These are phyloP conservation scores for Ophiosphaerella narmari DNA, from an alignment of 2,329 filamentous ascomycete species.

Conservation along the genomic window DNA sequence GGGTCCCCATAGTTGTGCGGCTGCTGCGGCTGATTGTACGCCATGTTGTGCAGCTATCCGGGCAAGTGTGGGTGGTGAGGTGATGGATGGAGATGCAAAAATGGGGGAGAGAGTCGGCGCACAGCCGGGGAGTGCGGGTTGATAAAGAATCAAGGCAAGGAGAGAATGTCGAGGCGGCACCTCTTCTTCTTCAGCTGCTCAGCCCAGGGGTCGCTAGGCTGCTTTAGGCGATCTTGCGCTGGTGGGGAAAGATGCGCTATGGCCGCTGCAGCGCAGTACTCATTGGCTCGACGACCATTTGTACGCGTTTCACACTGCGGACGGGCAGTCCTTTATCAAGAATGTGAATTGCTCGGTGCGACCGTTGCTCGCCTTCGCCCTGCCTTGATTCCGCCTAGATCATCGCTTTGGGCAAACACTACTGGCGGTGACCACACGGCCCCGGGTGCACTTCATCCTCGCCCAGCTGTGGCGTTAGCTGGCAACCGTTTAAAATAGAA, in stretches of 20 bases:
- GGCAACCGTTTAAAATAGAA: conserved; percentile 29
- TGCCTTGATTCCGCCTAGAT: not conserved
- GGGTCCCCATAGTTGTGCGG: conserved; percentile 42
- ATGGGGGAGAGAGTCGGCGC: conserved; percentile 16
- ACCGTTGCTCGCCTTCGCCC: not conserved
- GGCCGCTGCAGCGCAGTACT: not conserved
- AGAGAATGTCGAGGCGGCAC: conserved; percentile 23
- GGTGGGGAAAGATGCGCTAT: conserved; percentile 21
- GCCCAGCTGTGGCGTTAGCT: conserved; percentile 20
- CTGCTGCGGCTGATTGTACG: conserved; percentile 44
- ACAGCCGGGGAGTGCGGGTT: conserved; percentile 29
- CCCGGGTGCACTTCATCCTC: conserved; percentile 1
- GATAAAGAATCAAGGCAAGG: conserved; percentile 23
- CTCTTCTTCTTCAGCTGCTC: conserved; percentile 15
- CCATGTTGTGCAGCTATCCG: conserved; percentile 42
- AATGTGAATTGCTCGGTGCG: conserved; percentile 4
- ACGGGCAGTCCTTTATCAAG: conserved; percentile 27
- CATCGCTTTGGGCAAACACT: not conserved
- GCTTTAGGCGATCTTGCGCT: conserved; percentile 8
- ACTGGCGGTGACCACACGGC: conserved; percentile 17
- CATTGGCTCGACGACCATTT: conserved; percentile 16
- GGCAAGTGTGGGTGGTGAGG: conserved; percentile 24
- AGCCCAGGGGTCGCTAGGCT: conserved; percentile 14
- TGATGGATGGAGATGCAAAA: conserved; percentile 17
- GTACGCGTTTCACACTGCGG: conserved; percentile 26